phyloP scores from a whole-genome alignment of 805 yeast genomes.

The Yamadazyma insecticola region DNA sequence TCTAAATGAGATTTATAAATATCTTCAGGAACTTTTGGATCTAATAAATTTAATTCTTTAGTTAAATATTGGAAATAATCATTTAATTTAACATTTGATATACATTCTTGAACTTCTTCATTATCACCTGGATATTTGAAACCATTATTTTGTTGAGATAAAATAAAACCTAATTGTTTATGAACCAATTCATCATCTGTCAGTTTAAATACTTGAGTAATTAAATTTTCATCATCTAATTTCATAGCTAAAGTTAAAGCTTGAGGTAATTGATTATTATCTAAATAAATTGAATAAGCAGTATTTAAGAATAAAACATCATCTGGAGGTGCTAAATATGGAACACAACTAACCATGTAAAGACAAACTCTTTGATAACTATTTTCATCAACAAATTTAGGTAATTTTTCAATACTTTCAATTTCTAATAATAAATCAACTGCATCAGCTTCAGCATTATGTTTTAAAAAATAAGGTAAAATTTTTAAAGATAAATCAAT shows the following conservation, averaged over 20 bases:
- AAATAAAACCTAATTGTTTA: conserved; percentile 85
- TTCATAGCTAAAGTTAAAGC: conserved; percentile 88
- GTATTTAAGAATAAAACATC: conserved; percentile 81
- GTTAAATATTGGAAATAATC: conserved; percentile 78
- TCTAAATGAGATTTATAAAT: conserved; percentile 89
- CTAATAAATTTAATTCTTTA: conserved; percentile 81
- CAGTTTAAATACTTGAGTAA: conserved; percentile 75
- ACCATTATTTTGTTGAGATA: conserved; percentile 82
- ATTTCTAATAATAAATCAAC: conserved; percentile 89
- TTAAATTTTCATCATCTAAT: conserved; percentile 75
- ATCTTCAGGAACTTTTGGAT: conserved; percentile 93
- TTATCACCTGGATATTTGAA: conserved; percentile 58
- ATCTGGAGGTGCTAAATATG: conserved; percentile 91
- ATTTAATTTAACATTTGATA: conserved; percentile 72
- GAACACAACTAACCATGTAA: conserved; percentile 95
- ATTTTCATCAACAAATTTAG: conserved; percentile 78
- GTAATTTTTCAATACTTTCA: conserved; percentile 78
- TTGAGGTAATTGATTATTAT: conserved; percentile 77
- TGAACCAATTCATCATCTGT: conserved; percentile 70
- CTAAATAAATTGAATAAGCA: conserved; percentile 79
- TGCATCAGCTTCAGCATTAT: conserved; percentile 98
- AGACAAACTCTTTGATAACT: conserved; percentile 87
- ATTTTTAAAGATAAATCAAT: conserved; percentile 67
- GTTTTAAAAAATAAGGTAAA: conserved; percentile 85
- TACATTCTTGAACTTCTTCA: conserved; percentile 75